A percentile compares a stretch with the other conserved stretches of the same genome.
Evolutionary conservation across 2,329 filamentous ascomycete species (phyloP).

Genomic region (Pyrenochaeta sp.): DNA sequence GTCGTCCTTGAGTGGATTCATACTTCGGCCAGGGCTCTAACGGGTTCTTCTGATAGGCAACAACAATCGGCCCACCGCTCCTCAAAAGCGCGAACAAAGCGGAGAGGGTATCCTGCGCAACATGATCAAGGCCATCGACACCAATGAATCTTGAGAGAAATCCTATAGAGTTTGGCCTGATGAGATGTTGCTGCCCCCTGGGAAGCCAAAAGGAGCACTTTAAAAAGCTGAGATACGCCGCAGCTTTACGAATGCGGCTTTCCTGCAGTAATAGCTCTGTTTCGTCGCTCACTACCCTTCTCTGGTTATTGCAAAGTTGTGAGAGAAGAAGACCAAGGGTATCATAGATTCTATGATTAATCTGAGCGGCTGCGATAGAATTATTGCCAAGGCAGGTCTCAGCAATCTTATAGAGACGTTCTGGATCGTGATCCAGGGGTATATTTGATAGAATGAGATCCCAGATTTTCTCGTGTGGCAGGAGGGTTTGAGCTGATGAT

Average conservation of each 20-base stretch:
- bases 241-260: constrained; percentile 12
- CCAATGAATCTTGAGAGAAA: constrained; percentile 32
- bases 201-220: constrained; percentile 45
- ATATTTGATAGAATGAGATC: constrained; percentile 30
- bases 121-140: constrained; percentile 26
- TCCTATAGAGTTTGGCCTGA: constrained; percentile 22
- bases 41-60: constrained; percentile 2
- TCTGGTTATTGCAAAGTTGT: neutral
- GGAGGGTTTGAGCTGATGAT: constrained; percentile 1
- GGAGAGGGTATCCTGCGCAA: constrained; percentile 37
- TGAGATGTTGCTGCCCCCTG: constrained; percentile 22
- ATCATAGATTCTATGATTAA: constrained; percentile 16
- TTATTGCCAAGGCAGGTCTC: constrained; percentile 32
- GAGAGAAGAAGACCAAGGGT: constrained; percentile 7
- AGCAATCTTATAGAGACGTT: constrained; percentile 34
- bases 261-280: constrained; percentile 5
- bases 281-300: neutral
- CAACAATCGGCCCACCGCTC: constrained; percentile 7
- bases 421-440: constrained; percentile 15
- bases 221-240: constrained; percentile 36
- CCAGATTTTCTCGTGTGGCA: constrained; percentile 24
- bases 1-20: constrained; percentile 3
- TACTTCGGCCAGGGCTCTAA: constrained; percentile 7
- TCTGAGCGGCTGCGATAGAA: constrained; percentile 19
- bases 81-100: constrained; percentile 32